These are phyloP conservation scores for Extremus antarcticus DNA, from an alignment of 495 filamentous ascomycete genomes.

Conservation along the genomic window DNA sequence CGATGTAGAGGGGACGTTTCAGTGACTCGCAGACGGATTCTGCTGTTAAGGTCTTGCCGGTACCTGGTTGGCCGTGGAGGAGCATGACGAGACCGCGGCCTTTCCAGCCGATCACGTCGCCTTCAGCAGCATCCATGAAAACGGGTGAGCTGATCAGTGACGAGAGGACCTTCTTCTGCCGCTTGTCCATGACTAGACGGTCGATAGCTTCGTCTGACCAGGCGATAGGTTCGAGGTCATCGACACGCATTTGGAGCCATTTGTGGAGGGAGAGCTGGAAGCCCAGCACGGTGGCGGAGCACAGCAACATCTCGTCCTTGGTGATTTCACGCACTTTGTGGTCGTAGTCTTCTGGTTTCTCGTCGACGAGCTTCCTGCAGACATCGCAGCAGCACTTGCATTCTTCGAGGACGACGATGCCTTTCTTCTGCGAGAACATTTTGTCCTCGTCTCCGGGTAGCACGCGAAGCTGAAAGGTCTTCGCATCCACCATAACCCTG, in stretches of 20 bases:
- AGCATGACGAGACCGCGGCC: conserved; percentile 31
- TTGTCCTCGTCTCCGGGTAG: conserved; percentile 35
- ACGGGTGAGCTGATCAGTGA: conserved; percentile 68
- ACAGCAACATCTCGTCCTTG: conserved; percentile 76
- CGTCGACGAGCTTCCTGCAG: conserved; percentile 33
- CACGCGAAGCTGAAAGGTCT: conserved; percentile 70
- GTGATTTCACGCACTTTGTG: conserved; percentile 49
- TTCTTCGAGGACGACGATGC: conserved; percentile 41
- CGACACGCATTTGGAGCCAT: conserved; percentile 84
- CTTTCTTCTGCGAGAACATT: not conserved
- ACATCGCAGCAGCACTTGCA: conserved; percentile 38
- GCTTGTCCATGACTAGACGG: conserved; percentile 59
- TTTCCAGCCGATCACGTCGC: conserved; percentile 45
- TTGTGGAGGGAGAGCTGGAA: conserved; percentile 78
- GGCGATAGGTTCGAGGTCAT: conserved; percentile 63
- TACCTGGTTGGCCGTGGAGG: conserved; percentile 30
- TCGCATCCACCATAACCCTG: conserved; percentile 79
- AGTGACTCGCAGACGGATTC: conserved; percentile 32
- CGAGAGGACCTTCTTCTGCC: conserved; percentile 67
- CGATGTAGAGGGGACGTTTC: conserved; percentile 31
- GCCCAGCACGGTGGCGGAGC: conserved; percentile 70
- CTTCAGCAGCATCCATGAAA: conserved; percentile 39
- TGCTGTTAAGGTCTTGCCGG: conserved; percentile 33
- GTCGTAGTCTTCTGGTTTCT: conserved; percentile 22
- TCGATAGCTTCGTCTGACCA: conserved; percentile 72